Evolutionary conservation across 163 green algal species (phyloP).

Genomic region (Dunaliella salina): DNA sequence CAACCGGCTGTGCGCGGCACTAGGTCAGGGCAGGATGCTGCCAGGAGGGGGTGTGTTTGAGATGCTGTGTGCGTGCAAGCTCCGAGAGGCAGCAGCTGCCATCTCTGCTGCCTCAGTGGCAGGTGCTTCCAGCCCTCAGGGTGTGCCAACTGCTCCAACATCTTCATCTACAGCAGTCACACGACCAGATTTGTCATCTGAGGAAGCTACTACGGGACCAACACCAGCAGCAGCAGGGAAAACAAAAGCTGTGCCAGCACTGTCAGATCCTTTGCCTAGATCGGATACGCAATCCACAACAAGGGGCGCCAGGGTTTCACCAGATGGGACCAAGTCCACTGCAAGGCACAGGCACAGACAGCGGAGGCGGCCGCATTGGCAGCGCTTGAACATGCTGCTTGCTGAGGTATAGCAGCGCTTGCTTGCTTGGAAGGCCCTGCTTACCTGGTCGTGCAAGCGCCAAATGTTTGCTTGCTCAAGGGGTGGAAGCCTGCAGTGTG

Average conservation of each 20-base stretch:
- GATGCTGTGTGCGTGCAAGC: background rate
- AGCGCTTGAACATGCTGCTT: background rate
- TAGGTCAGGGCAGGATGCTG: background rate
- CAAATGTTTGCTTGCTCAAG: no score
- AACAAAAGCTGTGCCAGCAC: background rate
- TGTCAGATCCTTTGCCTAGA: background rate
- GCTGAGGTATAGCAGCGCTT: background rate
- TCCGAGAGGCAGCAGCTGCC: no score
- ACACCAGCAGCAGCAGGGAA: background rate
- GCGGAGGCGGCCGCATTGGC: background rate
- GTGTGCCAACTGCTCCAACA: background rate
- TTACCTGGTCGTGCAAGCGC: no score
- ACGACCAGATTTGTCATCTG: background rate
- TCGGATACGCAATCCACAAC: background rate
- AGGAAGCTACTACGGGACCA: background rate
- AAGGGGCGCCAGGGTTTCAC: background rate
- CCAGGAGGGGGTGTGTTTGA: conserved; percentile 12
- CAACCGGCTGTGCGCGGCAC: background rate
- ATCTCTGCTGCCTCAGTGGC: background rate
- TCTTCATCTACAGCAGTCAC: background rate
- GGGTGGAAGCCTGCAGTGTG: no score
- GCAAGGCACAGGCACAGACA: no score
- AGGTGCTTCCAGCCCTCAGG: background rate
- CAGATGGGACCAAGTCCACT: background rate
- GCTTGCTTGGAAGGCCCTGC: no score